Conservation (phyloP, 306 rosid genomes). For the Prinsepia uniflora region DNA sequence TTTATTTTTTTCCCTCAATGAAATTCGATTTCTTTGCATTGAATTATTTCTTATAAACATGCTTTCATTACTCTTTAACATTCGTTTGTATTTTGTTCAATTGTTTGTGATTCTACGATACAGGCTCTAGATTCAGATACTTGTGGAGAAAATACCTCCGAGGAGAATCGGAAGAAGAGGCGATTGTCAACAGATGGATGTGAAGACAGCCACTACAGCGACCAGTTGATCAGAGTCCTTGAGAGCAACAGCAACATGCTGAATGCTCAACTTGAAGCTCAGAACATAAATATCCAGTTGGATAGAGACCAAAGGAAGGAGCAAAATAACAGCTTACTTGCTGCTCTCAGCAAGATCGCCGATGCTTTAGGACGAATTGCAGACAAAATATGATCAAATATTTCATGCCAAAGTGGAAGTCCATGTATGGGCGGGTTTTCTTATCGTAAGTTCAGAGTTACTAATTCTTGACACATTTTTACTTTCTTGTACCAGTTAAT, state of each 20-base stretch:
- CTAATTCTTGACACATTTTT: neutral
- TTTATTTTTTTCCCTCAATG: neutral
- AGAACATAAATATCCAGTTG: slow-evolving; percentile 38
- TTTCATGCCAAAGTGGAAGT: neutral
- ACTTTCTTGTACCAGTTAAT: slow-evolving; percentile 1
- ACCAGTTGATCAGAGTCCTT: slow-evolving; percentile 27
- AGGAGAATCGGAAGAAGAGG: slow-evolving; percentile 43
- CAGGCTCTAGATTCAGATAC: slow-evolving; percentile 32
- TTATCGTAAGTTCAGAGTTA: neutral
- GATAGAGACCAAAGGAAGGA: slow-evolving; percentile 52
- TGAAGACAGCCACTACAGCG: slow-evolving; percentile 24
- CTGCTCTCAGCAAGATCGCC: slow-evolving; percentile 46
- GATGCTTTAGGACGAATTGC: slow-evolving; percentile 53
- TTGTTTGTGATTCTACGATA: neutral
- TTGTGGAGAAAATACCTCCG: slow-evolving; percentile 24
- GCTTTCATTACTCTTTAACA: neutral
- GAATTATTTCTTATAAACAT: neutral
- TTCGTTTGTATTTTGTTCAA: neutral
- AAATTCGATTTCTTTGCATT: neutral
- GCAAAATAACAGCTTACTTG: slow-evolving; percentile 35
- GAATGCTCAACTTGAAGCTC: slow-evolving; percentile 41
- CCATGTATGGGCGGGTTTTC: neutral
- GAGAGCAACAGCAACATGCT: slow-evolving; percentile 38
- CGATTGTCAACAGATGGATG: slow-evolving; percentile 24
- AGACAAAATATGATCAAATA: slow-evolving; percentile 36